Percentiles rank a stretch among this genome's conserved stretches.
phyloP scores from a whole-genome alignment of 2,329 filamentous ascomycete genomes.

The Diaporthe sp. region DNA sequence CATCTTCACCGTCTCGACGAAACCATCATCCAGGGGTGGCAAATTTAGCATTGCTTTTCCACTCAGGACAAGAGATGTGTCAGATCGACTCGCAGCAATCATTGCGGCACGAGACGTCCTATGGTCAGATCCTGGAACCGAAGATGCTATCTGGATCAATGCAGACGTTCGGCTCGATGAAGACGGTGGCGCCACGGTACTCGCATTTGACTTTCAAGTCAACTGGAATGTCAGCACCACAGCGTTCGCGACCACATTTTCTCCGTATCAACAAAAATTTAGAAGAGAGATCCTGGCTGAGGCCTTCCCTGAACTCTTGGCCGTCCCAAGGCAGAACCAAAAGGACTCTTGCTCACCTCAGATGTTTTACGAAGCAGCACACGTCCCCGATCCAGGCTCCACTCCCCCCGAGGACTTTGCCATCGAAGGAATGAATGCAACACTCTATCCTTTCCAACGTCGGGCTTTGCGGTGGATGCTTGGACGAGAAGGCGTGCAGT shows the following conservation, averaged over 20 bases:
- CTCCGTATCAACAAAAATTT: conserved; percentile 22
- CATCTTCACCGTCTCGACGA: conserved; percentile 34
- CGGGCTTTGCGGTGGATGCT: conserved; percentile 80
- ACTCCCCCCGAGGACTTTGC: conserved; percentile 54
- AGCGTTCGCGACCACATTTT: neutral
- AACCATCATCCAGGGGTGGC: conserved; percentile 4
- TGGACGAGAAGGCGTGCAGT: conserved; percentile 72
- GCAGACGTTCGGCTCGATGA: conserved; percentile 29
- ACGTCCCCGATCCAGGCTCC: conserved; percentile 68
- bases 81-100: conserved; percentile 8
- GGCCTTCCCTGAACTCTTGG: conserved; percentile 41
- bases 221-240: conserved; percentile 48
- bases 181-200: neutral
- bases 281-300: conserved; percentile 43
- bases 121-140: conserved; percentile 38
- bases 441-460: conserved; percentile 80
- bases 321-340: neutral
- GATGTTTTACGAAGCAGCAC: conserved; percentile 79
- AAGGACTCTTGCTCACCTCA: conserved; percentile 58
- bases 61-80: conserved; percentile 24
- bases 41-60: conserved; percentile 33
- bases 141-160: conserved; percentile 41
- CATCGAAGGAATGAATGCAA: conserved; percentile 61
- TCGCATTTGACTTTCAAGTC: conserved; percentile 44
- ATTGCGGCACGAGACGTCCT: neutral